These are phyloP conservation scores for Penicillium sumatraense DNA, from an alignment of 2,329 filamentous ascomycete genomes.

Conservation along the genomic window DNA sequence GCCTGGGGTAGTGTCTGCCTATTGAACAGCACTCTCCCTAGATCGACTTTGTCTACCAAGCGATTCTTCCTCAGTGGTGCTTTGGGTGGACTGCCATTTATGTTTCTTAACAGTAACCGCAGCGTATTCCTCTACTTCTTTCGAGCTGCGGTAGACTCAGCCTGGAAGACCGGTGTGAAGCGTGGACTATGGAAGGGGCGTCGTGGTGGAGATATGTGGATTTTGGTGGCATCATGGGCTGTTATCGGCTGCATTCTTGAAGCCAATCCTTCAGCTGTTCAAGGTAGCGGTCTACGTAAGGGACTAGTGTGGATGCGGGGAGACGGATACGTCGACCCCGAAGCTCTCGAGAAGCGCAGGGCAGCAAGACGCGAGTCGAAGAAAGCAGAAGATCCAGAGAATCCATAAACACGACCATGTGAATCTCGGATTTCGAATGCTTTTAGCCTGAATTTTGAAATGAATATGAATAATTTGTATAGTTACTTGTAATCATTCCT, in stretches of 20 bases:
- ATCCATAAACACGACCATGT: background rate
- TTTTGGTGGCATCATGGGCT: conserved; percentile 81
- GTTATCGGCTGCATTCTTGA: conserved; percentile 80
- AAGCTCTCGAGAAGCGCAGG: conserved; percentile 49
- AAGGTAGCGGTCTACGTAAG: conserved; percentile 71
- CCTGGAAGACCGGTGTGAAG: conserved; percentile 96
- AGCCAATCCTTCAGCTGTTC: conserved; percentile 68
- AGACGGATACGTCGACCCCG: conserved; percentile 75
- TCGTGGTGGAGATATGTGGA: conserved; percentile 78
- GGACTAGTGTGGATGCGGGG: conserved; percentile 74
- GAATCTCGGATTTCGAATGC: background rate
- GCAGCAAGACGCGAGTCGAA: conserved; percentile 31
- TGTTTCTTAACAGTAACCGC: conserved; percentile 63
- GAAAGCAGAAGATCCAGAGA: conserved; percentile 22
- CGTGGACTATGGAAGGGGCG: conserved; percentile 83
- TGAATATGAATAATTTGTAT: background rate
- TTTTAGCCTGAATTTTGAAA: background rate
- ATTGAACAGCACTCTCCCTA: conserved; percentile 79
- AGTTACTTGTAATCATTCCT: background rate
- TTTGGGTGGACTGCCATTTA: conserved; percentile 78
- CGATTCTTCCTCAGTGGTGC: conserved; percentile 90
- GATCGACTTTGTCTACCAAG: conserved; percentile 75
- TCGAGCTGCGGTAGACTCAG: conserved; percentile 75
- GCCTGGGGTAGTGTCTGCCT: conserved; percentile 90
- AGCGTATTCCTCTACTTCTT: conserved; percentile 78